phyloP scores from a whole-genome alignment of 257 asterid species.

The Misopates orontium region DNA sequence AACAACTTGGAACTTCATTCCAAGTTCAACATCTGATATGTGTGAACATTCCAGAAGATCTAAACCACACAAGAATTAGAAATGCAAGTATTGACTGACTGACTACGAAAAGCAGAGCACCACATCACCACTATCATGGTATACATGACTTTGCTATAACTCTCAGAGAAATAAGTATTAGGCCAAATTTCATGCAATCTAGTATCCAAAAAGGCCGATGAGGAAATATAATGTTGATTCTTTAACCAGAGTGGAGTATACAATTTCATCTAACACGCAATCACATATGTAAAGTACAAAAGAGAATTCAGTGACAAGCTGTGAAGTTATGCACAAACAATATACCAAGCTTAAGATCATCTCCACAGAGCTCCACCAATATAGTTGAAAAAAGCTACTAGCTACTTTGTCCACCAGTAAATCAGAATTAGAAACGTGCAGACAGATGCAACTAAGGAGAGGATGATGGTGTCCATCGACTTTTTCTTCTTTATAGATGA shows the following conservation, averaged over 20 bases:
- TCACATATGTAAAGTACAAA: slow-evolving; percentile 25
- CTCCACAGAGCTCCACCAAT: slow-evolving; percentile 30
- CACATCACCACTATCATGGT: too few relatives aligned
- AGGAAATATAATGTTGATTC: slow-evolving; percentile 20
- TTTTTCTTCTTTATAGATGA: slow-evolving; percentile 88
- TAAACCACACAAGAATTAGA: too few relatives aligned
- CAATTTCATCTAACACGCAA: slow-evolving; percentile 26
- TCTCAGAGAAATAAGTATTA: not conserved
- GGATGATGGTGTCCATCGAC: slow-evolving; percentile 87
- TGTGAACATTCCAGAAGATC: too few relatives aligned
- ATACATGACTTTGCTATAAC: not conserved
- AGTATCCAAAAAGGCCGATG: slow-evolving; percentile 17
- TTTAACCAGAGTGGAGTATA: slow-evolving; percentile 24
- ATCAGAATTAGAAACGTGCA: slow-evolving; percentile 78
- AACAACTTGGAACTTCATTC: too few relatives aligned
- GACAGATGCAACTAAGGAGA: slow-evolving; percentile 86
- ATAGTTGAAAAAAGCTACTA: slow-evolving; percentile 6
- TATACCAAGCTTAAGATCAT: slow-evolving; percentile 31
- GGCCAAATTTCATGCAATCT: slow-evolving; percentile 10
- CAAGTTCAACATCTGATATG: too few relatives aligned
- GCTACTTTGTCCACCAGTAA: slow-evolving; percentile 92
- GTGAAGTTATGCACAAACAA: slow-evolving; percentile 40
- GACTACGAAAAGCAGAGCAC: too few relatives aligned
- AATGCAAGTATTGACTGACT: too few relatives aligned
- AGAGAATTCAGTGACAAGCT: slow-evolving; percentile 28